Evolutionary conservation across 2,329 filamentous ascomycete species (phyloP).

Genomic region (Orbilia brochopaga): DNA sequence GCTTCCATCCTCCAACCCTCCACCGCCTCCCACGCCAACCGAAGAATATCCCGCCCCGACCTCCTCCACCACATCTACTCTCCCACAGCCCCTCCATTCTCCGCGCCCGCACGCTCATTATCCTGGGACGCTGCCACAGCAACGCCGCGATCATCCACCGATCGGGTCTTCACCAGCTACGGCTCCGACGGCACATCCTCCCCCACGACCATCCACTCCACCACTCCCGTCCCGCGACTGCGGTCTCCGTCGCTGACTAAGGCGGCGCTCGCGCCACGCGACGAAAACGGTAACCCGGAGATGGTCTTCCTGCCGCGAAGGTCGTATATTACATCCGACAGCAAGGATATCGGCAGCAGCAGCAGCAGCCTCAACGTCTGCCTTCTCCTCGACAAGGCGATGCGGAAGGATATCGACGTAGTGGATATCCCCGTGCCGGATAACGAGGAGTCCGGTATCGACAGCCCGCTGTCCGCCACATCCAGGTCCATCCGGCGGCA

Average conservation of each 20-base stretch:
- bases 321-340: slow-evolving; percentile 17
- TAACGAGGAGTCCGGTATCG: neutral
- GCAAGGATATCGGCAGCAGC: slow-evolving; percentile 2
- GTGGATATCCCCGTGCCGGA: neutral
- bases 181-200: slow-evolving; percentile 44
- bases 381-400: neutral
- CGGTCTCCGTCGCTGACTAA: slow-evolving; percentile 41
- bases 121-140: slow-evolving; percentile 44
- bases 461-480: neutral
- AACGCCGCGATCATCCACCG: slow-evolving; percentile 40
- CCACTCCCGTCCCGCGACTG: slow-evolving; percentile 27
- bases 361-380: slow-evolving; percentile 30
- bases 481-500: neutral
- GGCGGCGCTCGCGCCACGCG: slow-evolving; percentile 26
- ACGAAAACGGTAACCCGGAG: slow-evolving; percentile 38
- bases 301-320: slow-evolving; percentile 21
- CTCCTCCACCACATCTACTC: slow-evolving; percentile 14
- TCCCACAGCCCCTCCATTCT: slow-evolving; percentile 29
- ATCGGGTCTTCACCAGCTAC: slow-evolving; percentile 40
- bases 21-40: slow-evolving; percentile 17
- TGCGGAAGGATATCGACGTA: neutral
- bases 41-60: slow-evolving; percentile 35
- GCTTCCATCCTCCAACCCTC: slow-evolving; percentile 7
- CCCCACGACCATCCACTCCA: slow-evolving; percentile 46
- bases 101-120: slow-evolving; percentile 32